Percentiles rank a stretch among this genome's conserved stretches.
These are phyloP conservation scores for Digitaria exilis DNA, from an alignment of 202 grass and related monocot species.

Conservation along the genomic window DNA sequence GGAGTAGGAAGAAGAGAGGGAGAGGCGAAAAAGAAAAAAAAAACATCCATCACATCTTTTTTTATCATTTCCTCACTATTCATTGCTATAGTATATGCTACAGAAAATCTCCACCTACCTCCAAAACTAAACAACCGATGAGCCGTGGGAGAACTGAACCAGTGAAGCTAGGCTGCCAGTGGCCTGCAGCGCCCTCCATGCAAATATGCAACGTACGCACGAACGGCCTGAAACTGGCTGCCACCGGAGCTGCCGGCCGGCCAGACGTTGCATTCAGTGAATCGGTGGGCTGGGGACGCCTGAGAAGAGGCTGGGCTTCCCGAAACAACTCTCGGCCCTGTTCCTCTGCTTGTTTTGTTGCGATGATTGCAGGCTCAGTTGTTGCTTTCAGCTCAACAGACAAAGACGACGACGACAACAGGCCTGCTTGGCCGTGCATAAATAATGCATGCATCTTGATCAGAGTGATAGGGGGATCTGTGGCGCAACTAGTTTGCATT, in stretches of 20 bases:
- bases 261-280: background rate
- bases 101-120: too few species aligned
- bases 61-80: too few species aligned
- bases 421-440: background rate
- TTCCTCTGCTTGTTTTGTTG: background rate
- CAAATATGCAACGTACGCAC: too few species aligned
- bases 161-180: too few species aligned
- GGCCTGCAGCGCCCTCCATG: too few species aligned
- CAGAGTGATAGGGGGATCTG: too few species aligned
- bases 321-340: background rate
- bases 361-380: constrained; percentile 8
- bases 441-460: background rate
- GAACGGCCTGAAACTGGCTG: background rate
- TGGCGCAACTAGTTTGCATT: too few species aligned
- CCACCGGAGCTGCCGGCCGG: background rate
- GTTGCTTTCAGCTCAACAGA: constrained; percentile 8
- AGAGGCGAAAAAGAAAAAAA: too few species aligned
- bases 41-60: too few species aligned
- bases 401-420: background rate
- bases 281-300: background rate
- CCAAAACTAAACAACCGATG: too few species aligned
- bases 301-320: background rate
- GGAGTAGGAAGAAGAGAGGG: too few species aligned
- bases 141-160: background rate
- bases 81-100: too few species aligned